These are phyloP conservation scores for Blastobotrys niveus DNA, from an alignment of 1,139 yeast species.

Conservation along the genomic window DNA sequence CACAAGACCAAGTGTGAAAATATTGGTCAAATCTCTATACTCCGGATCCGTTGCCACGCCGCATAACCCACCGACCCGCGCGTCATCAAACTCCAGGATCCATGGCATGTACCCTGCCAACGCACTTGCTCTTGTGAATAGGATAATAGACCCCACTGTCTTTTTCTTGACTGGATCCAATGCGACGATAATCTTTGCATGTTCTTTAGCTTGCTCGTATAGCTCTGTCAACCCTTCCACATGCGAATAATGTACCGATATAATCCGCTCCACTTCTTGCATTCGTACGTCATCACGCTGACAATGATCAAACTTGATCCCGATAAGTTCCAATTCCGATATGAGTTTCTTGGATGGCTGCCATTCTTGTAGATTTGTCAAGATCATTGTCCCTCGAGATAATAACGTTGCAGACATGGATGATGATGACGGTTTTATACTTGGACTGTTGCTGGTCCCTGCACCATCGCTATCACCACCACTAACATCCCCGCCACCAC, in stretches of 20 bases:
- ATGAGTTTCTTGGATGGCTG: constrained; percentile 51
- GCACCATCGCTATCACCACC: background rate
- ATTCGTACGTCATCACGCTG: constrained; percentile 25
- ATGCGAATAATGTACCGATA: constrained; percentile 29
- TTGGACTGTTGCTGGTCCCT: background rate
- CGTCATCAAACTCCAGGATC: constrained; percentile 34
- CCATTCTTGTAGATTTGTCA: constrained; percentile 37
- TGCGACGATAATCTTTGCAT: constrained; percentile 47
- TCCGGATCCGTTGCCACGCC: constrained; percentile 54
- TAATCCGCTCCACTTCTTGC: constrained; percentile 23
- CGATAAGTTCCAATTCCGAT: constrained; percentile 54
- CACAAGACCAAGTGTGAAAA: constrained; percentile 52
- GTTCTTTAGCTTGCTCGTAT: constrained; percentile 28
- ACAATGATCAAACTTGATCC: constrained; percentile 54
- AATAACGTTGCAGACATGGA: background rate
- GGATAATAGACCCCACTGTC: constrained; percentile 50
- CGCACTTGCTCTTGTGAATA: constrained; percentile 47
- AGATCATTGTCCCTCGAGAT: constrained; percentile 19
- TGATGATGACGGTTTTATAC: too few species aligned
- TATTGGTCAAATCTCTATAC: constrained; percentile 49
- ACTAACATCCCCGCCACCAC: background rate
- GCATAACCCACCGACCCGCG: constrained; percentile 49
- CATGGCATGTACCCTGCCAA: constrained; percentile 51
- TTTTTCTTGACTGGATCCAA: constrained; percentile 51
- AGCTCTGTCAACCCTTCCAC: constrained; percentile 29